A percentile compares a stretch with the other conserved stretches of the same genome.
phyloP scores from a whole-genome alignment of 495 filamentous ascomycete species.

The Pseudoneurospora amorphoporcata region DNA sequence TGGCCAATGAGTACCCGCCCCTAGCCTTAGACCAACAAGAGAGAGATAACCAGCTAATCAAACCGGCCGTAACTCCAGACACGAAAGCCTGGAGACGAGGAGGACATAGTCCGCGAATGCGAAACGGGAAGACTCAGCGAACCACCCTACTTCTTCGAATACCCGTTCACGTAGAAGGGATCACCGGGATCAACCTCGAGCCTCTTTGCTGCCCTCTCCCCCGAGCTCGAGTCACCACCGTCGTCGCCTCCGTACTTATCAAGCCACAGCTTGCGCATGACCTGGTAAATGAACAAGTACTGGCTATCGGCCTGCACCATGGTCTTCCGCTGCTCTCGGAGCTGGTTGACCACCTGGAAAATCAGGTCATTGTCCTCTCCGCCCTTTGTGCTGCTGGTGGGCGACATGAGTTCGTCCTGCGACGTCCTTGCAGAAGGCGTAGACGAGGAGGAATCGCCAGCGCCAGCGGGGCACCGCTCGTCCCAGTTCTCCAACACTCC shows the following conservation, averaged over 20 bases:
- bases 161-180: slow-evolving; percentile 13
- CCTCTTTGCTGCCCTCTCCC: slow-evolving; percentile 37
- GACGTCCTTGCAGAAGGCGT: neutral
- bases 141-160: neutral
- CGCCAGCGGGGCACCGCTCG: neutral
- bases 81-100: neutral
- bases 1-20: neutral
- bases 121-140: neutral
- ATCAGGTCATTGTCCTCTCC: slow-evolving; percentile 34
- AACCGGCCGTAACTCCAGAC: neutral
- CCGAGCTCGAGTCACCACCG: slow-evolving; percentile 15
- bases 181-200: slow-evolving; percentile 28
- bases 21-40: neutral
- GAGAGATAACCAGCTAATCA: neutral
- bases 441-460: neutral
- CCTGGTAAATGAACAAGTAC: slow-evolving; percentile 82
- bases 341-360: slow-evolving; percentile 64
- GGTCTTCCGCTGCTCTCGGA: slow-evolving; percentile 83
- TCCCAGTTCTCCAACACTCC: slow-evolving; percentile 50
- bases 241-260: slow-evolving; percentile 36
- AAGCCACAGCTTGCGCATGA: slow-evolving; percentile 61
- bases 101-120: neutral
- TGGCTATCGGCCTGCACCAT: slow-evolving; percentile 94
- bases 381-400: neutral
- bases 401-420: neutral